Evolutionary conservation across 371 early-diverging fungal species (phyloP).

Genomic region (Syncephalis plumigaleata): DNA sequence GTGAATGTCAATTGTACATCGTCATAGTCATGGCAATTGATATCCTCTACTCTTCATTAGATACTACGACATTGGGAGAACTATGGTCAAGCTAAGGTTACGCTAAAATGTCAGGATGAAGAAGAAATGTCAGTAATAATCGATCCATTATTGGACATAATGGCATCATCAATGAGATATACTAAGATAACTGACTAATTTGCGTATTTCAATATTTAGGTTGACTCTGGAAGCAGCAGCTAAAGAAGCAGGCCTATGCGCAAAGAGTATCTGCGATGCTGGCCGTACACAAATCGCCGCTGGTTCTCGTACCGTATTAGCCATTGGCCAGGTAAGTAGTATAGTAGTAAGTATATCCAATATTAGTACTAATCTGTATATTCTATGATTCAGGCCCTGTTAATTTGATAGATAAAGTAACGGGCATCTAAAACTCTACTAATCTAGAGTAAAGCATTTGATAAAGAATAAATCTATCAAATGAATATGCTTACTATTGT

Average conservation of each 20-base stretch:
- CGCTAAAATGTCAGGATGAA: conserved; percentile 61
- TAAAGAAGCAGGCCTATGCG: conserved; percentile 42
- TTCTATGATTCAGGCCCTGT: conserved; percentile 42
- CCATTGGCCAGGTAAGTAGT: conserved; percentile 78
- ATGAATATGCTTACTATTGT: too few relatives aligned
- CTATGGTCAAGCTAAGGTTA: conserved; percentile 75
- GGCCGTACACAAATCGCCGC: conserved; percentile 96
- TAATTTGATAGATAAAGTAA: conserved; percentile 54
- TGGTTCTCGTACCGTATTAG: conserved; percentile 88
- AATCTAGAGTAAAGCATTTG: conserved; percentile 3
- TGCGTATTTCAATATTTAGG: conserved; percentile 16
- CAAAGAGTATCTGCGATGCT: conserved; percentile 81
- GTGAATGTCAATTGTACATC: not conserved
- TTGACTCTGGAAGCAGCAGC: conserved; percentile 57
- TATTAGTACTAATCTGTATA: not conserved
- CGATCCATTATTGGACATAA: not conserved
- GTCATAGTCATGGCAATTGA: not conserved
- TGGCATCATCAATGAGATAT: not conserved
- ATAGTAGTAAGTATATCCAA: not conserved
- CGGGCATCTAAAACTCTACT: conserved; percentile 79
- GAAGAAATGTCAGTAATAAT: conserved; percentile 42
- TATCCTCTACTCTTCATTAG: not conserved
- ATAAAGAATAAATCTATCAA: too few relatives aligned
- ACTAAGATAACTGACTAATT: too few relatives aligned
- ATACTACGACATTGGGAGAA: conserved; percentile 41